Percentiles rank a stretch among this genome's conserved stretches.
phyloP scores from a whole-genome alignment of 2,329 filamentous ascomycete genomes.

The Phaeosphaeriaceae sp. region DNA sequence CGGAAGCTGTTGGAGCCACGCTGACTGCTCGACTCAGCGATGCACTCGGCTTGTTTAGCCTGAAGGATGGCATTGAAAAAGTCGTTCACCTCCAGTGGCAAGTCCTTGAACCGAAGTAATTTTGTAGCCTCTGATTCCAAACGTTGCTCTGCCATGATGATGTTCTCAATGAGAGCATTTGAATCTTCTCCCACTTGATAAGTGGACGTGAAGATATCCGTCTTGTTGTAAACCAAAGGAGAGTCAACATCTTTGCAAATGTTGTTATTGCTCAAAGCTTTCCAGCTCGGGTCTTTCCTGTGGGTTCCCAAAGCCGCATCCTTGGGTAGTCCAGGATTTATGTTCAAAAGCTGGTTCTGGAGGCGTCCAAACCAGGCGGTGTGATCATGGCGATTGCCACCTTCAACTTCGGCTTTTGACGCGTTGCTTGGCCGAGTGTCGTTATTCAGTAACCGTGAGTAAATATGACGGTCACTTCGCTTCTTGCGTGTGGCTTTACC shows the following conservation, averaged over 20 bases:
- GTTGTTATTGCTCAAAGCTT: constrained; percentile 28
- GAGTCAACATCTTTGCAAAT: constrained; percentile 19
- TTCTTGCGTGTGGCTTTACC: constrained; percentile 8
- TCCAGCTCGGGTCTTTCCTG: constrained; percentile 17
- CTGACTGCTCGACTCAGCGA: neutral
- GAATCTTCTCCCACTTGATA: constrained; percentile 12
- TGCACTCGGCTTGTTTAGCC: neutral
- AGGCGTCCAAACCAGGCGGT: constrained; percentile 1
- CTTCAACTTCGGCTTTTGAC: constrained; percentile 11
- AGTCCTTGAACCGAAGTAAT: too few species aligned
- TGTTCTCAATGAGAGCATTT: constrained; percentile 6
- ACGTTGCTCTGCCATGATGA: neutral
- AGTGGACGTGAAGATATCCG: constrained; percentile 13
- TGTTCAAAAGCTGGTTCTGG: constrained; percentile 1
- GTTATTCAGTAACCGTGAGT: neutral
- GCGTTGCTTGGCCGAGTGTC: neutral
- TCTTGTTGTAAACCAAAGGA: constrained; percentile 22
- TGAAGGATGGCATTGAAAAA: neutral
- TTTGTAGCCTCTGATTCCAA: too few species aligned
- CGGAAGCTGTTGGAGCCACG: neutral
- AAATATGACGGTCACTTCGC: constrained; percentile 9
- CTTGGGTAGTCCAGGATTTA: constrained; percentile 17
- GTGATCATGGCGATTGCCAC: constrained; percentile 11
- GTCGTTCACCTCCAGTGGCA: neutral
- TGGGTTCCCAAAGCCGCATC: constrained; percentile 11